These are phyloP conservation scores for Rhytidiadelphus loreus DNA, from an alignment of 225 moss, liverwort and hornwort genomes.

Conservation along the genomic window DNA sequence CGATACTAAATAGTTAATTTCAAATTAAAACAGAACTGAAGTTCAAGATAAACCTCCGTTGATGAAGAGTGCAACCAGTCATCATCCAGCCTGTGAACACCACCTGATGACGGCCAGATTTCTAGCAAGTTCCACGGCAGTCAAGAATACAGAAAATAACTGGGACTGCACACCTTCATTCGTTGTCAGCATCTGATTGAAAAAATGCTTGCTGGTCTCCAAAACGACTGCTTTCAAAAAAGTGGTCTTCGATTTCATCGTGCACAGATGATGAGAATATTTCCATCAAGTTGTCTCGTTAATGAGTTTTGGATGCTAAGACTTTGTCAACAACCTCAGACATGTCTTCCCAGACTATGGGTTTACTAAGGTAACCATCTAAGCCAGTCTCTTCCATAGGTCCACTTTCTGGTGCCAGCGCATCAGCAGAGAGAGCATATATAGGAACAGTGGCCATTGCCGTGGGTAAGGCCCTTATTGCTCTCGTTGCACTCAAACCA, in stretches of 20 bases:
- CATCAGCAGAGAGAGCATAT: constrained; percentile 86
- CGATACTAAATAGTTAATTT: background rate
- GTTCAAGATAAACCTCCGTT: background rate
- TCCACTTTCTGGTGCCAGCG: constrained; percentile 67
- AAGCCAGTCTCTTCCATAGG: constrained; percentile 89
- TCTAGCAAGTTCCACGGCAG: background rate
- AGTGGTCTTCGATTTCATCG: background rate
- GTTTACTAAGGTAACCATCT: constrained; percentile 86
- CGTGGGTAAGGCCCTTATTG: constrained; percentile 61
- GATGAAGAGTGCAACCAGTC: background rate
- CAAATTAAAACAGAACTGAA: background rate
- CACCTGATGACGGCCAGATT: background rate
- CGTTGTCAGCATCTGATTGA: background rate
- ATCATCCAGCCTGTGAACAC: background rate
- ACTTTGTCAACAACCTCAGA: constrained; percentile 64
- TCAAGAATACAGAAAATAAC: background rate
- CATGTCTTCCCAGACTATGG: constrained; percentile 83
- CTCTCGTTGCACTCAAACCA: constrained; percentile 85
- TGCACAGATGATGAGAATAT: background rate
- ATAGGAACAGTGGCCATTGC: constrained; percentile 51
- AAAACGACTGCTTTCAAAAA: background rate
- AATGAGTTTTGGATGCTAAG: constrained; percentile 21
- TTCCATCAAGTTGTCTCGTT: background rate
- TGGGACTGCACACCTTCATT: background rate
- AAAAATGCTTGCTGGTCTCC: background rate